Conservation (phyloP, 495 filamentous ascomycete species). For the Penicillium robsamsonii region DNA sequence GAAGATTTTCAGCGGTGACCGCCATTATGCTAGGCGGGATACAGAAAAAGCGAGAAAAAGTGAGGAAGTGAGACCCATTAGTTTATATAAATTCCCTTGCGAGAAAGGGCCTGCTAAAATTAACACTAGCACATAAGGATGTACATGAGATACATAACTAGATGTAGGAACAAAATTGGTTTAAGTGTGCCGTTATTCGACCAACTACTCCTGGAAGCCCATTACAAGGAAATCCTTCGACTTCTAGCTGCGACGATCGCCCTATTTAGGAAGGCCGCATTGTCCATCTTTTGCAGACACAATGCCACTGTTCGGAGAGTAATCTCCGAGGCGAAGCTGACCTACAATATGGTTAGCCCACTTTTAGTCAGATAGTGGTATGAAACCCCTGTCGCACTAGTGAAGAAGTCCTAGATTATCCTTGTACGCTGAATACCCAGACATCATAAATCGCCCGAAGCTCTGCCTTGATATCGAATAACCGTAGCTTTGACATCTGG, state of each 20-base stretch:
- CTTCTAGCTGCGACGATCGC: not conserved
- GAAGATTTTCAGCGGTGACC: constrained; percentile 7
- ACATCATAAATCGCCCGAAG: not conserved
- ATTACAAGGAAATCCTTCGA: not conserved
- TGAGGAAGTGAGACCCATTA: not conserved
- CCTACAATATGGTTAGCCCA: not conserved
- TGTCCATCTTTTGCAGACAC: not conserved
- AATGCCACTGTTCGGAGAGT: not conserved
- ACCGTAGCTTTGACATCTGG: not conserved
- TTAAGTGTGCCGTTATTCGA: not conserved
- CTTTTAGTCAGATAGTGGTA: not conserved
- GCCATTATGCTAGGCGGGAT: constrained; percentile 7
- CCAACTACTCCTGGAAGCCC: not conserved
- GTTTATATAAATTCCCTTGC: not conserved
- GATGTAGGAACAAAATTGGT: not conserved
- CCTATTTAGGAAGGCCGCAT: not conserved
- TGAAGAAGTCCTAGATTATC: not conserved
- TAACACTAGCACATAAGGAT: not conserved
- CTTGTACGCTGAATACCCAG: not conserved
- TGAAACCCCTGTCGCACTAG: not conserved
- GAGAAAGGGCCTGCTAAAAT: not conserved
- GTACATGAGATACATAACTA: not conserved
- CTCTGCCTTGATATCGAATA: not conserved
- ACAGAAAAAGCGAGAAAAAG: not conserved
- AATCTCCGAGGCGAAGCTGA: not conserved